Conservation (phyloP, 345 rosid species). For the Toxicodendron radicans region DNA sequence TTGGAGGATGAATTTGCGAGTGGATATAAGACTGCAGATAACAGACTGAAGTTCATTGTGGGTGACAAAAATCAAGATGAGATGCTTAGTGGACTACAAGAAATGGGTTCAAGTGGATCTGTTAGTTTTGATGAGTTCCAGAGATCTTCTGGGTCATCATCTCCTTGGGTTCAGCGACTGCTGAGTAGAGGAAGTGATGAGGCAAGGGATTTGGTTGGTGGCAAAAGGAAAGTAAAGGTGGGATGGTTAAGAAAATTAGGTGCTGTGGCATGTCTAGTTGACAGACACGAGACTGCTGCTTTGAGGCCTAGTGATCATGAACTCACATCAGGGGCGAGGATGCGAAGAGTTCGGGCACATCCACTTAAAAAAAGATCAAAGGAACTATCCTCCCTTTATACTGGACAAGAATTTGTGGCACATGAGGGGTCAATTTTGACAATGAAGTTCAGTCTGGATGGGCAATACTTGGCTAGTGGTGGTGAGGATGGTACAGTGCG, state of each 20-base stretch:
- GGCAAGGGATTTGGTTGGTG: slow-evolving; percentile 19
- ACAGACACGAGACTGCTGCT: slow-evolving; percentile 27
- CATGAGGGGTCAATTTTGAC: slow-evolving; percentile 70
- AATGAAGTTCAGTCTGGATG: slow-evolving; percentile 78
- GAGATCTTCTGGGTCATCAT: slow-evolving; percentile 29
- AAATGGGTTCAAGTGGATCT: slow-evolving; percentile 39
- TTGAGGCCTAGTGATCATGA: slow-evolving; percentile 33
- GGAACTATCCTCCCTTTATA: slow-evolving; percentile 65
- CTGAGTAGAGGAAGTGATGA: slow-evolving; percentile 22
- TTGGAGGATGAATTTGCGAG: slow-evolving; percentile 19
- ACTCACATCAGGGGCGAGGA: slow-evolving; percentile 27
- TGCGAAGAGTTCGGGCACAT: slow-evolving; percentile 45
- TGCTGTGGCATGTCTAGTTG: slow-evolving; percentile 31
- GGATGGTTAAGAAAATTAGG: slow-evolving; percentile 61
- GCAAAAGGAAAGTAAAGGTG: slow-evolving; percentile 32
- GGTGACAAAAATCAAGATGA: slow-evolving; percentile 33
- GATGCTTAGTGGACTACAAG: slow-evolving; percentile 30
- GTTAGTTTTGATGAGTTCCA: slow-evolving; percentile 52
- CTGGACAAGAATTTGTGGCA: slow-evolving; percentile 71
- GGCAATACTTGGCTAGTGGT: slow-evolving; percentile 66
- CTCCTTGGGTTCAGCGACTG: slow-evolving; percentile 29
- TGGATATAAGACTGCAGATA: slow-evolving; percentile 38
- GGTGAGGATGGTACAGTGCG: slow-evolving; percentile 75
- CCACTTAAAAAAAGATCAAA: slow-evolving; percentile 51
- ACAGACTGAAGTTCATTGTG: slow-evolving; percentile 35